These are phyloP conservation scores for Blastobotrys peoriensis DNA, from an alignment of 805 yeast genomes.

Conservation along the genomic window DNA sequence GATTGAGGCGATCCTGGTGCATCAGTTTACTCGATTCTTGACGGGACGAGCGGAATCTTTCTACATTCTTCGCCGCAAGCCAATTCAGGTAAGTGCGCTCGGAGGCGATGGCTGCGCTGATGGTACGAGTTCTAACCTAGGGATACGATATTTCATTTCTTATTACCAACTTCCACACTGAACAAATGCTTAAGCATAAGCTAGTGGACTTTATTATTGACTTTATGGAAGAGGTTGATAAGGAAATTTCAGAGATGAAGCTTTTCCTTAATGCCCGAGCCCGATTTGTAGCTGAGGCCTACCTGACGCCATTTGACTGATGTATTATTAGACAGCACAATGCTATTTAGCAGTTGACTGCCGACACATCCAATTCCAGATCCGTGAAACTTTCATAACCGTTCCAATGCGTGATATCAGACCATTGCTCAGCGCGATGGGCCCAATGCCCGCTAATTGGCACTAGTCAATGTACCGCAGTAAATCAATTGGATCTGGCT, in stretches of 20 bases:
- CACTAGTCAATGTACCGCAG: background rate
- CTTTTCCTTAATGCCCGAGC: conserved; percentile 95
- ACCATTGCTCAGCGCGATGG: too few relatives aligned
- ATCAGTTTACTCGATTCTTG: conserved; percentile 87
- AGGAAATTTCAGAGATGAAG: conserved; percentile 97
- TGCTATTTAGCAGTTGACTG: too few relatives aligned
- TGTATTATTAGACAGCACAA: too few relatives aligned
- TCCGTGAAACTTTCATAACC: too few relatives aligned
- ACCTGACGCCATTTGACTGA: conserved; percentile 80
- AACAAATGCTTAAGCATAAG: conserved; percentile 90
- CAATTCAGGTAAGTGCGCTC: conserved; percentile 43
- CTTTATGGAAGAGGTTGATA: conserved; percentile 98
- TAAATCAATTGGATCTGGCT: background rate
- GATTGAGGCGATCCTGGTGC: conserved; percentile 89
- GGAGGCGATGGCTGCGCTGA: background rate
- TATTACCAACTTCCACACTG: conserved; percentile 91
- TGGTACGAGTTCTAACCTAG: conserved; percentile 8
- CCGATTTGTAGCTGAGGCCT: conserved; percentile 95
- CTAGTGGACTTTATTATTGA: conserved; percentile 95
- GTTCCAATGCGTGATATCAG: too few relatives aligned
- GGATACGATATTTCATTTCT: conserved; percentile 92
- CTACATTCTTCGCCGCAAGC: conserved; percentile 83
- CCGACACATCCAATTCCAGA: too few relatives aligned
- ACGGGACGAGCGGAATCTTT: conserved; percentile 95
- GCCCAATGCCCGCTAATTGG: too few relatives aligned